A percentile compares a stretch with the other conserved stretches of the same genome.
These are phyloP conservation scores for Dioszegia crocea DNA, from an alignment of 768 basidiomycete species.

Conservation along the genomic window DNA sequence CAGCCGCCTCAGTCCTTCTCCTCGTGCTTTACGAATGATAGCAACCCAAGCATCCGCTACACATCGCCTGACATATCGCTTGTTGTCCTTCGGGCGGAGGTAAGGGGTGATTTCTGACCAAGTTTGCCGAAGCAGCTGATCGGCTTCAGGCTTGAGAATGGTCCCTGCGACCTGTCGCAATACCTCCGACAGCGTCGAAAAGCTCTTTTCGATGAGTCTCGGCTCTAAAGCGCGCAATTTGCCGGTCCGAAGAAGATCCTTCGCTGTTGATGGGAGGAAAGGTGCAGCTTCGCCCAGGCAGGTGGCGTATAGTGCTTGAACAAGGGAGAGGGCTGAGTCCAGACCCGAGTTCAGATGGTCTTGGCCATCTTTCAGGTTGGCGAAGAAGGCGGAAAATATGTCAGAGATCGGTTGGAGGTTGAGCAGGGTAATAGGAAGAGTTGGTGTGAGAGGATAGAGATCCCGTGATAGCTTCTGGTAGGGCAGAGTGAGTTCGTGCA, in stretches of 20 bases:
- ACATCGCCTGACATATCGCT: conserved; percentile 43
- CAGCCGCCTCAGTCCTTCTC: conserved; percentile 58
- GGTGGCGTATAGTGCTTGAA: conserved; percentile 44
- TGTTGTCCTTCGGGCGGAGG: conserved; percentile 32
- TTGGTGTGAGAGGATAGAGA: conserved; percentile 41
- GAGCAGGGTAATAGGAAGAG: conserved; percentile 46
- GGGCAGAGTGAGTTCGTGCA: conserved; percentile 46
- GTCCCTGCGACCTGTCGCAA: conserved; percentile 37
- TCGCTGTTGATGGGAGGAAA: conserved; percentile 22
- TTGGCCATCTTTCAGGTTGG: conserved; percentile 23
- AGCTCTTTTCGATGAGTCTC: conserved; percentile 44
- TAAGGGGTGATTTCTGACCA: conserved; percentile 40
- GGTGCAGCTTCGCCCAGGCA: conserved; percentile 36
- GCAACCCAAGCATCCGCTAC: conserved; percentile 85
- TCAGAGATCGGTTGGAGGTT: conserved; percentile 34
- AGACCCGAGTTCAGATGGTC: conserved; percentile 40
- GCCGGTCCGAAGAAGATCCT: conserved; percentile 33
- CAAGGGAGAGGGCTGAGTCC: conserved; percentile 43
- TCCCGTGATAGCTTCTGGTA: conserved; percentile 40
- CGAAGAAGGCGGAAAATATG: conserved; percentile 37
- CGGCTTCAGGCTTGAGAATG: conserved; percentile 29
- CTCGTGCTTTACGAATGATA: conserved; percentile 67
- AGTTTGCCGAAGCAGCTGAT: conserved; percentile 12
- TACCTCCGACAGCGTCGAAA: conserved; percentile 43
- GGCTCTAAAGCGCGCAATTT: conserved; percentile 40